These are phyloP conservation scores for Pezicula rhizophila DNA, from an alignment of 2,329 filamentous ascomycete species.

Conservation along the genomic window DNA sequence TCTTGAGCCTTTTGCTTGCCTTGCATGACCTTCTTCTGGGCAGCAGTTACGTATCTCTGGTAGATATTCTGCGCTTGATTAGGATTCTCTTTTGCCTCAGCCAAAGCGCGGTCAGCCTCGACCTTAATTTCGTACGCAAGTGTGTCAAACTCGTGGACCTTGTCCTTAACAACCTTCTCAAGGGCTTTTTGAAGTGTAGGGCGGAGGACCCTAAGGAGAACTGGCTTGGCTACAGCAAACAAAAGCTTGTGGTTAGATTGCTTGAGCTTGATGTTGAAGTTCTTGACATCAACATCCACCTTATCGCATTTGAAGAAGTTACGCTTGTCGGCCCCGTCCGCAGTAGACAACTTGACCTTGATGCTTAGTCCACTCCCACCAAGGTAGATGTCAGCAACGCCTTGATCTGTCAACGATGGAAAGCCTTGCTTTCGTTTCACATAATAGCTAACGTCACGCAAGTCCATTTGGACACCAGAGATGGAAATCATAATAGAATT, in stretches of 20 bases:
- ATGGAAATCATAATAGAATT: constrained; percentile 79
- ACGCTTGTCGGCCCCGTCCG: constrained; percentile 66
- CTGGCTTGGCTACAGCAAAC: constrained; percentile 78
- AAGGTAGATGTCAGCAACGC: constrained; percentile 82
- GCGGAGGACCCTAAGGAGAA: constrained; percentile 77
- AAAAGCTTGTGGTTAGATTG: constrained; percentile 93
- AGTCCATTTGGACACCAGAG: constrained; percentile 86
- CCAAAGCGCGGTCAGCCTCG: constrained; percentile 69
- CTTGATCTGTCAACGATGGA: constrained; percentile 78
- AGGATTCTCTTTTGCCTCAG: constrained; percentile 61
- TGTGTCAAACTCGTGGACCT: constrained; percentile 68
- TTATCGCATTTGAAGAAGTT: constrained; percentile 95
- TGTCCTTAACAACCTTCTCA: constrained; percentile 83
- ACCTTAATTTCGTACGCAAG: constrained; percentile 71
- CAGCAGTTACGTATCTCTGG: constrained; percentile 71
- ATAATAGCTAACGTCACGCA: constrained; percentile 88
- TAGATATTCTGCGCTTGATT: constrained; percentile 78
- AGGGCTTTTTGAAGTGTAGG: constrained; percentile 81
- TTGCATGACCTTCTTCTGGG: constrained; percentile 67
- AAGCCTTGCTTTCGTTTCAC: constrained; percentile 94
- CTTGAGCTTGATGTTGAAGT: constrained; percentile 83
- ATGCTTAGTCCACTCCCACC: constrained; percentile 86
- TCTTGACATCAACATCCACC: constrained; percentile 74
- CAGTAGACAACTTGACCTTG: constrained; percentile 81
- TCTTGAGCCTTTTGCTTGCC: constrained; percentile 70